phyloP scores from a whole-genome alignment of 192 early-diverging fungal species.

The Backusella westeae region DNA sequence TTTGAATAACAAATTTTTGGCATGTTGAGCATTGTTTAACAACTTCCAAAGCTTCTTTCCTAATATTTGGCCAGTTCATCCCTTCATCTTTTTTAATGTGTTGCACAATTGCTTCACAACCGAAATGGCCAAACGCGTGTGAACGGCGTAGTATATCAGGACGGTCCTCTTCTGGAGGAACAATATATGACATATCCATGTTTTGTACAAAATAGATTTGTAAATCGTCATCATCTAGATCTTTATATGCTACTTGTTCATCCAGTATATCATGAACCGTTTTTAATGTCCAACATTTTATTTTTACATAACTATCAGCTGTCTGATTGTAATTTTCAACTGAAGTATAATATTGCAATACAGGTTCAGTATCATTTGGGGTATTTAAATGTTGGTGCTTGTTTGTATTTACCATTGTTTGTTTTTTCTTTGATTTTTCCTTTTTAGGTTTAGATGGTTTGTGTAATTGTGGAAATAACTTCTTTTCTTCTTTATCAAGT shows the following conservation, averaged over 20 bases:
- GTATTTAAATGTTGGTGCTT: too few species aligned
- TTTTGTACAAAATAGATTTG: neutral
- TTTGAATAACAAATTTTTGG: too few species aligned
- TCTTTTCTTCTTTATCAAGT: neutral
- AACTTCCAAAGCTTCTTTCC: neutral
- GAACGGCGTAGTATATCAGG: neutral
- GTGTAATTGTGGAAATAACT: neutral
- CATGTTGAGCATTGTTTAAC: neutral
- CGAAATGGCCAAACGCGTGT: neutral
- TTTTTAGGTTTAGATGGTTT: neutral
- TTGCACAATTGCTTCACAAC: neutral
- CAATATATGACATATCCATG: neutral
- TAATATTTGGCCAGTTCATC: neutral
- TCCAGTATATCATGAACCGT: too few species aligned
- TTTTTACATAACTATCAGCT: too few species aligned
- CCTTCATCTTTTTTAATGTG: neutral
- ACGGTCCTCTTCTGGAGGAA: neutral
- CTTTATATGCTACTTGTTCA: too few species aligned
- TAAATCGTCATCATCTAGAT: too few species aligned
- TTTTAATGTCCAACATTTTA: too few species aligned
- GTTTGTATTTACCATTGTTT: too few species aligned
- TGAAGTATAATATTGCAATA: too few species aligned
- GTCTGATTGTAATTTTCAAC: too few species aligned
- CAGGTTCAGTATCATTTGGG: too few species aligned
- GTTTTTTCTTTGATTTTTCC: too few species aligned